Conservation (phyloP, 805 yeast genomes). For the Candida arabinofermentans region DNA sequence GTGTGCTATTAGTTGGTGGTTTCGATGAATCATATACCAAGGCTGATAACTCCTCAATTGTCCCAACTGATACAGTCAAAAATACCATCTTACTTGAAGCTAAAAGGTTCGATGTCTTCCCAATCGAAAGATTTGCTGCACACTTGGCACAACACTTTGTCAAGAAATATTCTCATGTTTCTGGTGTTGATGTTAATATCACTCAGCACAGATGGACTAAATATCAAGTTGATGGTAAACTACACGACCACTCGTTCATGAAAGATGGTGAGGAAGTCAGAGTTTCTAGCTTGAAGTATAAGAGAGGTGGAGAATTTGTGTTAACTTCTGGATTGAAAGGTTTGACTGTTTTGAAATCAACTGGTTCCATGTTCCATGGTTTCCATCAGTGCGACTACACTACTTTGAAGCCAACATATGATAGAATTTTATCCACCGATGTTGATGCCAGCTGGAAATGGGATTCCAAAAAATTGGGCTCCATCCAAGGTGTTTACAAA, state of each 20-base stretch:
- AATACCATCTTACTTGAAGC: conserved; percentile 85
- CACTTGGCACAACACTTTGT: conserved; percentile 80
- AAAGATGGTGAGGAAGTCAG: conserved; percentile 84
- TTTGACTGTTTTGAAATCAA: conserved; percentile 80
- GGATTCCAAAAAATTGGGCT: conserved; percentile 45
- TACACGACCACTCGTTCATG: conserved; percentile 79
- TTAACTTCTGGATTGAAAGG: conserved; percentile 72
- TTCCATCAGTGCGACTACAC: conserved; percentile 85
- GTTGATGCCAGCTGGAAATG: conserved; percentile 71
- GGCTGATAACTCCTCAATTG: conserved; percentile 85
- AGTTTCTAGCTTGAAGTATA: conserved; percentile 49
- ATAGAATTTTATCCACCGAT: conserved; percentile 85
- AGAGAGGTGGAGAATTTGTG: conserved; percentile 49
- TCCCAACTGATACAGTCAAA: conserved; percentile 92
- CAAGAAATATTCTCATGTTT: conserved; percentile 69
- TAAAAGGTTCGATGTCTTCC: conserved; percentile 79
- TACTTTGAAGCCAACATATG: conserved; percentile 76
- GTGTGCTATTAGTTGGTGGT: conserved; percentile 69
- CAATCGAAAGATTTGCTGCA: conserved; percentile 86
- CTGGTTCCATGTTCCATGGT: conserved; percentile 91
- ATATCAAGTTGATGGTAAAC: conserved; percentile 64
- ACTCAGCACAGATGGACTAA: conserved; percentile 79
- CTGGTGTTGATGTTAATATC: conserved; percentile 64
- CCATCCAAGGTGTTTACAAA: conserved; percentile 45
- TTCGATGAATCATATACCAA: conserved; percentile 79